Evolutionary conservation across 805 yeast species (phyloP).

Genomic region (Wickerhamiella occidentalis): DNA sequence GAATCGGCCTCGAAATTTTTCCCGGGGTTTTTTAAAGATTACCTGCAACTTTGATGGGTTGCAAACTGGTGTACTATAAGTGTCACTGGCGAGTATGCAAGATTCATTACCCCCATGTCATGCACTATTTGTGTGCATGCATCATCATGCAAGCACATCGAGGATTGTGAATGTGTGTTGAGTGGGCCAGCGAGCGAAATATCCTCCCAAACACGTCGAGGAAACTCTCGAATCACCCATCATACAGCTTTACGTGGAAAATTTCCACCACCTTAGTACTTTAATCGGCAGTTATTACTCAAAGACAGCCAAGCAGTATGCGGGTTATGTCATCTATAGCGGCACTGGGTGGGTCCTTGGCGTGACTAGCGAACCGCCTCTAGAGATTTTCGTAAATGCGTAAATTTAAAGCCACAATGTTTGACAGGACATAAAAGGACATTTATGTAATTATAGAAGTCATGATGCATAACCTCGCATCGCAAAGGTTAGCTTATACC

Average conservation of each 20-base stretch:
- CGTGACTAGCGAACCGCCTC: slow-evolving; percentile 2
- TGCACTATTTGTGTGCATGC: background rate
- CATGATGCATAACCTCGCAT: background rate
- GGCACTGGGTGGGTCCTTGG: background rate
- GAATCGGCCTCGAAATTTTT: background rate
- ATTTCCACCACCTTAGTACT: too few species aligned
- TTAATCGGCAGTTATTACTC: too few species aligned
- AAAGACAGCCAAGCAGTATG: background rate
- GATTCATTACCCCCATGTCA: background rate
- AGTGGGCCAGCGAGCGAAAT: background rate
- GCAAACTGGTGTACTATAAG: background rate
- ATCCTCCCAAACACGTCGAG: too few species aligned
- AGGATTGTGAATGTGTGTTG: background rate
- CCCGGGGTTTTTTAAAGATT: background rate
- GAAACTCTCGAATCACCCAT: too few species aligned
- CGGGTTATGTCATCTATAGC: background rate
- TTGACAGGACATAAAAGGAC: too few species aligned
- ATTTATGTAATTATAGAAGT: background rate
- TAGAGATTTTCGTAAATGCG: background rate
- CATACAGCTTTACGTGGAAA: too few species aligned
- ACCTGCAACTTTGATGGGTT: background rate
- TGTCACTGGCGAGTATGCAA: background rate
- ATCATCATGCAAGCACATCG: background rate
- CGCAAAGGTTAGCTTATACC: slow-evolving; percentile 1
- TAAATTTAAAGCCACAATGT: background rate